Base-by-base conservation (phyloP, 2,329 filamentous ascomycete genomes). In the Trichoderma sp. region DNA sequence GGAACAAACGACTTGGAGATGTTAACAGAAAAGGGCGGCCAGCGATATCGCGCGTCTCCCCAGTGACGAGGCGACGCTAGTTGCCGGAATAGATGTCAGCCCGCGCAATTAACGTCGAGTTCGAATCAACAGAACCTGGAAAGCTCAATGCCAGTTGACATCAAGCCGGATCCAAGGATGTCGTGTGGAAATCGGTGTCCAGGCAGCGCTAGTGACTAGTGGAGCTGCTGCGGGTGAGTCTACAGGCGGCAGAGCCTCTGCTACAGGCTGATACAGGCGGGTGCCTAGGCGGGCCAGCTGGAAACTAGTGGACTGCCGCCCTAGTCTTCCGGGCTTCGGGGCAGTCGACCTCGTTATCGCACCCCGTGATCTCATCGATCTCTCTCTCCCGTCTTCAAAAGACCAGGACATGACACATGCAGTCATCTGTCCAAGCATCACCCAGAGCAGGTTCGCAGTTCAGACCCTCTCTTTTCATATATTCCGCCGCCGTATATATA, bases 101-200 rank as follows among this genome's bases (percentile, higher is more conserved):
- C 19, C 15, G 32, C 22, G n/a, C 45, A 32, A 52, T 63, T 50
- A 37, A 52, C 59, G 19, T n/a, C n/a, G n/a, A n/a, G n/a, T 35
- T 53, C 39, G 45, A 10, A 37, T 27, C 32, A 37, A 2, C 15
- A 9, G 7, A 13, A 13, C 29, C 39, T 42, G 13, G 29, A 19
- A 63, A 78, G 79, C 71, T 81, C 13, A 32, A 45, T 25, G 42
- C 42, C 42, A 48, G 42, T 48, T 48, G 42, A 48, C 42, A 48
- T 48, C 19, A 48, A 10, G 42, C n/a, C n/a, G n/a, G n/a, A n/a
- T n/a, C n/a, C n/a, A n/a, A n/a, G 5, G 42, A 25, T 54, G 72
- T 77, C 53, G 19, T 48, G 42, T 48, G 42, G 42, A 48, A 48
- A 48, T 48, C 71, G n/a, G n/a, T n/a, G n/a, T 48, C 42, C n/a